phyloP scores from a whole-genome alignment of 2,329 filamentous ascomycete species.

The Neoscytalidium dimidiatum region DNA sequence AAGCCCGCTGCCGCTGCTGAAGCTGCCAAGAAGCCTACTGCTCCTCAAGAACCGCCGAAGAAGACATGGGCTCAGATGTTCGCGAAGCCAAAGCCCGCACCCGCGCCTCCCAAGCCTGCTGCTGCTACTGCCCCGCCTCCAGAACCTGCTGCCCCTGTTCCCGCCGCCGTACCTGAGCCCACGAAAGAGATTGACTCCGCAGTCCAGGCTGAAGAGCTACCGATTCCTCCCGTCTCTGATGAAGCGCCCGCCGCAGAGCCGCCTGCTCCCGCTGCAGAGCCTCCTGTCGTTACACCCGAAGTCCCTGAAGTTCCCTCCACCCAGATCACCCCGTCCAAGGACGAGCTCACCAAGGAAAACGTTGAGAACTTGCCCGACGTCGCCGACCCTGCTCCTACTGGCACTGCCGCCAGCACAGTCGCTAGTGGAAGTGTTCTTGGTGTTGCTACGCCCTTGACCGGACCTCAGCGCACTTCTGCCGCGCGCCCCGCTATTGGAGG shows the following conservation, averaged over 20 bases:
- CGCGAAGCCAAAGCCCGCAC: constrained; percentile 49
- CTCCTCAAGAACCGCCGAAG: constrained; percentile 42
- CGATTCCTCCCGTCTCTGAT: constrained; percentile 38
- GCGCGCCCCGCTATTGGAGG: constrained; percentile 67
- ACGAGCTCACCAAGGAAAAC: constrained; percentile 87
- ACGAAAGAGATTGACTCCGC: constrained; percentile 39
- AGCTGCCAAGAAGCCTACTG: constrained; percentile 33
- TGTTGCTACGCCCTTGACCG: constrained; percentile 62
- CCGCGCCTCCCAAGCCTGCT: constrained; percentile 44
- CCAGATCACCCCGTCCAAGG: constrained; percentile 67
- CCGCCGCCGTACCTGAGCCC: constrained; percentile 35
- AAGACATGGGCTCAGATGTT: constrained; percentile 59
- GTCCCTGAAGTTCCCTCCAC: constrained; percentile 41
- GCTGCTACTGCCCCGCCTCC: constrained; percentile 37
- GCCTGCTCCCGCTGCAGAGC: constrained; percentile 25
- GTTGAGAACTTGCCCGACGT: constrained; percentile 86
- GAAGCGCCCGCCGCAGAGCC: constrained; percentile 33
- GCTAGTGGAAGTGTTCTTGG: constrained; percentile 65
- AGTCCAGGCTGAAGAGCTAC: constrained; percentile 43
- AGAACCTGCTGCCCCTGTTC: constrained; percentile 38
- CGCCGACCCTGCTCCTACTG: constrained; percentile 74
- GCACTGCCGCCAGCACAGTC: constrained; percentile 84
- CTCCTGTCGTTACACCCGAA: constrained; percentile 34
- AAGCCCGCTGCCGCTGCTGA: constrained; percentile 34
- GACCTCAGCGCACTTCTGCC: constrained; percentile 51